Conservation (phyloP, 257 asterid genomes). For the Solanum lignicaule region DNA sequence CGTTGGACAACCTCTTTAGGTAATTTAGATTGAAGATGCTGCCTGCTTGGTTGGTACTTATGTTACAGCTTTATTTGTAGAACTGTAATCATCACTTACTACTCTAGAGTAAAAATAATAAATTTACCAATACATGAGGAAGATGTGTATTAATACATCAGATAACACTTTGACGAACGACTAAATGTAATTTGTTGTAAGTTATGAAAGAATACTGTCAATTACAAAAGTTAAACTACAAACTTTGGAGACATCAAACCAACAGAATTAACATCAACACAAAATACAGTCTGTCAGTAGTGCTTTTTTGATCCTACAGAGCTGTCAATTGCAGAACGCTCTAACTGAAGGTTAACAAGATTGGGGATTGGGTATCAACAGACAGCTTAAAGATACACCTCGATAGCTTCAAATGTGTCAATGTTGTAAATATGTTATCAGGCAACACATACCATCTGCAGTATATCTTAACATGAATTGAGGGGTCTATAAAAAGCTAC, state of each 20-base stretch:
- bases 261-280: not conserved
- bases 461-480: not conserved
- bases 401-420: not conserved
- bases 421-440: not conserved
- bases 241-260: not conserved
- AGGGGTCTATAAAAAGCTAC: not conserved
- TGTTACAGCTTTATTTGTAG: too few relatives aligned
- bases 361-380: not conserved
- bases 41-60: too few relatives aligned
- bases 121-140: too few relatives aligned
- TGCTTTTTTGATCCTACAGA: not conserved
- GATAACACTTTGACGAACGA: too few relatives aligned
- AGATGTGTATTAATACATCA: too few relatives aligned
- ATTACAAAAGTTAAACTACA: not conserved
- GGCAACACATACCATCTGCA: not conserved
- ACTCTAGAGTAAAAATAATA: too few relatives aligned
- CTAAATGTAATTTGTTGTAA: too few relatives aligned
- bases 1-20: too few relatives aligned
- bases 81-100: too few relatives aligned
- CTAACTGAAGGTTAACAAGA: not conserved
- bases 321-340: not conserved
- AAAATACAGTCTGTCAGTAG: too few relatives aligned
- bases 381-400: not conserved
- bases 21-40: too few relatives aligned
- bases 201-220: too few relatives aligned